Conservation (phyloP, 192 early-diverging fungal genomes). For the Gorgonomyces haynaldii region DNA sequence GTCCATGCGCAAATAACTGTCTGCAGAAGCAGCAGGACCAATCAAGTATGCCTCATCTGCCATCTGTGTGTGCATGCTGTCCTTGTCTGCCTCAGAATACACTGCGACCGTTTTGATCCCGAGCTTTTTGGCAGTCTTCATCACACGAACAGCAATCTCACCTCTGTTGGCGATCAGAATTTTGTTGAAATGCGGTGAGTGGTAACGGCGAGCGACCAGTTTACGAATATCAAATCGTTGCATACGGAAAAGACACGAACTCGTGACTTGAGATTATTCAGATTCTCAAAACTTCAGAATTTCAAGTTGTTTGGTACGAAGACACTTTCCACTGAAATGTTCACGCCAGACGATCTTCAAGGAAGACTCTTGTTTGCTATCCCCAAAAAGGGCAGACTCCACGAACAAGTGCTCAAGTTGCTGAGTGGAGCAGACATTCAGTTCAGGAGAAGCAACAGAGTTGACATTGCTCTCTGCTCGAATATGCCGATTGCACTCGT, state of each 20-base stretch:
- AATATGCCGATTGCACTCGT: slow-evolving; percentile 90
- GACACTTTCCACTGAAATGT: neutral
- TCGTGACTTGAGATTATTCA: too few species aligned
- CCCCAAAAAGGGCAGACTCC: slow-evolving; percentile 95
- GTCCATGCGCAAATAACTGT: slow-evolving; percentile 71
- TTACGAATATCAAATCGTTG: too few species aligned
- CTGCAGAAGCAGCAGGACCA: slow-evolving; percentile 66
- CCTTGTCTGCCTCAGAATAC: slow-evolving; percentile 80
- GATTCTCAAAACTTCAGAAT: too few species aligned
- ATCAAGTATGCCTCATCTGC: slow-evolving; percentile 92
- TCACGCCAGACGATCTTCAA: slow-evolving; percentile 18
- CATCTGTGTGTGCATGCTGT: slow-evolving; percentile 75
- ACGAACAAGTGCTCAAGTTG: slow-evolving; percentile 75
- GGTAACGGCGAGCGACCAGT: too few species aligned
- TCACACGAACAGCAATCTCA: slow-evolving; percentile 23
- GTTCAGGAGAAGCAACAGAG: slow-evolving; percentile 85
- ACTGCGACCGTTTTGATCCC: slow-evolving; percentile 94
- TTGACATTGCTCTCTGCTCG: slow-evolving; percentile 92
- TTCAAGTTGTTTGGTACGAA: neutral
- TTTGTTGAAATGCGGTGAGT: slow-evolving; percentile 77
- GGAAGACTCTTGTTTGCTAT: slow-evolving; percentile 77
- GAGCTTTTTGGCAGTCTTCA: slow-evolving; percentile 69
- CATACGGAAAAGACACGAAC: too few species aligned
- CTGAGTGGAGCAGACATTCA: slow-evolving; percentile 87
- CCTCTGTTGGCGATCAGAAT: slow-evolving; percentile 92